Evolutionary conservation across 1,139 yeast species (phyloP).

Genomic region (Suhomyces ambrosiae): DNA sequence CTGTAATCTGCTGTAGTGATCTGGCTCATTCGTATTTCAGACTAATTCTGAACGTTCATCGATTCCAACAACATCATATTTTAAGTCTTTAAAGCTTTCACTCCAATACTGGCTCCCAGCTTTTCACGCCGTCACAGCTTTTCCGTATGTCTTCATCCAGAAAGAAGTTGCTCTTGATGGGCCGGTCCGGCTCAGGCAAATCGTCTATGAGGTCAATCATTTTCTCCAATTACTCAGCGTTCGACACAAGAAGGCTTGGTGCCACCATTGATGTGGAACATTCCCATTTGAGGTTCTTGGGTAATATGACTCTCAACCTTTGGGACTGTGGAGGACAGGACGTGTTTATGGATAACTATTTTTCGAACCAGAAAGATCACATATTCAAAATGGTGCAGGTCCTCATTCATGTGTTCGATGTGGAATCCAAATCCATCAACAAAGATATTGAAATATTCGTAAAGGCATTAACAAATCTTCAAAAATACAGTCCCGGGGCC

Average conservation of each 20-base stretch:
- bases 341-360: constrained; percentile 92
- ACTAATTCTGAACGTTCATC: too few relatives aligned
- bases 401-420: constrained; percentile 95
- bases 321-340: constrained; percentile 99
- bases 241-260: constrained; percentile 91
- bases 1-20: too few relatives aligned
- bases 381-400: constrained; percentile 96
- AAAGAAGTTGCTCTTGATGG: constrained; percentile 58
- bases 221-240: constrained; percentile 92
- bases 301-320: constrained; percentile 90
- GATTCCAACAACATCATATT: too few relatives aligned
- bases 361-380: constrained; percentile 83
- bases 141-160: constrained; percentile 42
- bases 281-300: constrained; percentile 87
- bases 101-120: background rate
- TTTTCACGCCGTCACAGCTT: too few relatives aligned
- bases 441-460: constrained; percentile 93
- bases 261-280: constrained; percentile 98
- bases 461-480: constrained; percentile 77
- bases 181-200: constrained; percentile 96
- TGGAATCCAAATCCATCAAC: constrained; percentile 86
- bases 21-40: too few relatives aligned
- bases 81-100: too few relatives aligned
- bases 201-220: constrained; percentile 97
- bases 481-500: constrained; percentile 86